Evolutionary conservation across 768 basidiomycete species (phyloP), one percentile per base, ranked within the genome.

Genomic region (Imleria badia): DNA sequence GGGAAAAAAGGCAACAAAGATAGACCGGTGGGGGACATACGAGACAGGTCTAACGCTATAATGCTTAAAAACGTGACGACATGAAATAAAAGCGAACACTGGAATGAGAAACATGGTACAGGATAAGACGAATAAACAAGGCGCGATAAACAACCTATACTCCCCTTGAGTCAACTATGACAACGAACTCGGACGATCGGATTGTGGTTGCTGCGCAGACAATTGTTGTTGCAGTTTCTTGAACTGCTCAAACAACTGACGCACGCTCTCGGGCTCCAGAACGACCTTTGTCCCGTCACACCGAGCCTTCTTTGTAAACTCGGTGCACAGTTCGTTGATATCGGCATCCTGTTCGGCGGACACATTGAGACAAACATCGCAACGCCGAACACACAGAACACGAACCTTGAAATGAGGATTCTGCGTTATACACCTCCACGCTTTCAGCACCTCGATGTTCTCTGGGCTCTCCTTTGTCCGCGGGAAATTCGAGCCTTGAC

Each of bases 201-300:
- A 19, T 33, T 39, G 40, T 14, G 10, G 13, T 39, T 43, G 61
- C 19, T 62, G 60, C 41, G 41, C 15, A 34, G 42, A 22, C 42
- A 59, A 39, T 46, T 59, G 56, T 43, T 55, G 45, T 13, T 54
- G 64, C 45, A 48, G 38, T 50, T 71, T 70, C 51, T 72, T 66
- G 39, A 80, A 72, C 45, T 63, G 71, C 59, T 79, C 76, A 56
- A 81, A 71, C 45, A 80, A 68, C 38, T 75, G 72, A 48, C 68
- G 71, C 54, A 80, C 73, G 35, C 76, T 71, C 54, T 74, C 69
- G 7, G 78, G 76, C 56, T 81, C 88, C 45, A 93, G 71, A 19
- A 92, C 91, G 36, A 91, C 87, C 73, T 89, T 90, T 26, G 83
- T 84, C 35, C 91, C 91, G 56, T 92, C 91, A 64, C 91, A 94